Conservation (phyloP, 179 eudicot species). For the Amaranthus tricolor region DNA sequence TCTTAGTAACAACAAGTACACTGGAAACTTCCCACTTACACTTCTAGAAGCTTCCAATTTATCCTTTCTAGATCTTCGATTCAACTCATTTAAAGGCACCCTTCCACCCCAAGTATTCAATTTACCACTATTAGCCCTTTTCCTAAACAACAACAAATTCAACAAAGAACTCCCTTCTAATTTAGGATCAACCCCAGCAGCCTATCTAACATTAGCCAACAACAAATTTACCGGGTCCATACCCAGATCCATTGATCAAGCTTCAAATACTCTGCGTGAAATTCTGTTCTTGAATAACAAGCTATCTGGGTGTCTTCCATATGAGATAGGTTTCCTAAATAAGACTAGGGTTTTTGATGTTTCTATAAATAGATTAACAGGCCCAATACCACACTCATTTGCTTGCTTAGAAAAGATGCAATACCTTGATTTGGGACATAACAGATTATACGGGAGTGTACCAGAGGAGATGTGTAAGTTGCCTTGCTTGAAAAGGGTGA, state of each 20-base stretch:
- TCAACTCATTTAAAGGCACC: constrained; percentile 36
- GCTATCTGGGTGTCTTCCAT: constrained; percentile 53
- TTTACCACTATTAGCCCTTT: constrained; percentile 28
- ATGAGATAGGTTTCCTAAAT: constrained; percentile 41
- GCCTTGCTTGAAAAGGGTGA: constrained; percentile 27
- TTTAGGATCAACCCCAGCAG: constrained; percentile 35
- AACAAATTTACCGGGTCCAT: constrained; percentile 43
- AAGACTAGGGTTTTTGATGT: constrained; percentile 41
- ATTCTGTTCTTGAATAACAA: constrained; percentile 42
- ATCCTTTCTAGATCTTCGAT: constrained; percentile 45
- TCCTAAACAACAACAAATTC: constrained; percentile 48
- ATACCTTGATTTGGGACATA: constrained; percentile 32
- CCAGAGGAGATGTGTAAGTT: constrained; percentile 49
- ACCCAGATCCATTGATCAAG: constrained; percentile 38
- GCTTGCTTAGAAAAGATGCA: constrained; percentile 36
- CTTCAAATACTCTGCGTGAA: constrained; percentile 31
- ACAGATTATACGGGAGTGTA: constrained; percentile 42
- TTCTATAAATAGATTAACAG: constrained; percentile 36
- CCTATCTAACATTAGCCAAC: constrained; percentile 42
- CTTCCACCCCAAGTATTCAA: constrained; percentile 40
- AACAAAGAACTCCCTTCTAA: constrained; percentile 27
- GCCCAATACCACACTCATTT: constrained; percentile 52
- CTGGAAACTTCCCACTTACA: constrained; percentile 28
- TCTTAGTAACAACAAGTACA: constrained; percentile 40
- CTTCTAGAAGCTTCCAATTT: constrained; percentile 27